phyloP scores from a whole-genome alignment of 768 basidiomycete species.

The Exidia glandulosa region DNA sequence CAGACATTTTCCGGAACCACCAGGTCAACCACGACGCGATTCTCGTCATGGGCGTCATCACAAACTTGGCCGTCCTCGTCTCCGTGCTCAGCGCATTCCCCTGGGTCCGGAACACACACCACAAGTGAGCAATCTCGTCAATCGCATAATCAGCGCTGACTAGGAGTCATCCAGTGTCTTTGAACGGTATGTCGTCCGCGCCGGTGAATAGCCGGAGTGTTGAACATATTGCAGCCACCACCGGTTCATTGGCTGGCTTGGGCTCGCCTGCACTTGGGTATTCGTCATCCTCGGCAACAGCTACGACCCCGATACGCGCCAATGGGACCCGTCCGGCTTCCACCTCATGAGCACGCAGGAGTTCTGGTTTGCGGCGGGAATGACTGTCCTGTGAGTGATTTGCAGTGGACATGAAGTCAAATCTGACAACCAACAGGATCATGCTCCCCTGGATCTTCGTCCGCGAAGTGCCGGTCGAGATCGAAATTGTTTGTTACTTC shows the following conservation, averaged over 20 bases:
- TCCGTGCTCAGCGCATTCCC: conserved; percentile 60
- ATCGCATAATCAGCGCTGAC: conserved; percentile 2
- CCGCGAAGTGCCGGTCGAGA: conserved; percentile 59
- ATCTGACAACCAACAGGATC: conserved; percentile 31
- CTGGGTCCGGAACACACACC: conserved; percentile 70
- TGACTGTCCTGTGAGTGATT: conserved; percentile 55
- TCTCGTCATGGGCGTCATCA: conserved; percentile 50
- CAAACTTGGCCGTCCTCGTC: conserved; percentile 43
- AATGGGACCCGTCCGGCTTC: conserved; percentile 46
- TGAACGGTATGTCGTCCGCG: conserved; percentile 26
- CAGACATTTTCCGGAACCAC: conserved; percentile 41
- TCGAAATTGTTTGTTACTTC: conserved; percentile 49
- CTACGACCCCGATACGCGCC: conserved; percentile 41
- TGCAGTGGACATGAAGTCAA: background rate
- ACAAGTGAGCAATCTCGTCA: conserved; percentile 39
- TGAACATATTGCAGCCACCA: conserved; percentile 35
- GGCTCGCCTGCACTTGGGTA: conserved; percentile 38
- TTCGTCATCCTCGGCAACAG: conserved; percentile 55
- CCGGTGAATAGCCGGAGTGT: background rate
- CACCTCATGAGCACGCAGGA: conserved; percentile 57
- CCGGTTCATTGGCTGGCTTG: conserved; percentile 67
- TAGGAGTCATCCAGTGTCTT: conserved; percentile 41
- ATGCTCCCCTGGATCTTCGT: conserved; percentile 68
- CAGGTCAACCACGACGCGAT: conserved; percentile 43
- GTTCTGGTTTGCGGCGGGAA: conserved; percentile 65